phyloP scores from a whole-genome alignment of 345 rosid genomes.

The Erucastrum elatum region DNA sequence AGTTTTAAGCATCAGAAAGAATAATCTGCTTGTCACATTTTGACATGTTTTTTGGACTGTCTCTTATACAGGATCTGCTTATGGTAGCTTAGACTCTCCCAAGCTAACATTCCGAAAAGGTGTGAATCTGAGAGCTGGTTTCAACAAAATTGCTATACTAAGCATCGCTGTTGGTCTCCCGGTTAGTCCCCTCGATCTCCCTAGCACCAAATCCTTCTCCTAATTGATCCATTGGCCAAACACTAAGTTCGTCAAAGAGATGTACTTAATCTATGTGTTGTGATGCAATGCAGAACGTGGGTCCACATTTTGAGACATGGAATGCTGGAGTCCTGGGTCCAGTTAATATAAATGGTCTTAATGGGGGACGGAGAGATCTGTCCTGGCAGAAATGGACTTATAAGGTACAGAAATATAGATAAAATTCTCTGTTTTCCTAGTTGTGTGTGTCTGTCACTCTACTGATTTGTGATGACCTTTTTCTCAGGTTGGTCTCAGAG shows the following conservation, averaged over 20 bases:
- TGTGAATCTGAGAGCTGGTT: conserved; percentile 79
- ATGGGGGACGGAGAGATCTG: conserved; percentile 78
- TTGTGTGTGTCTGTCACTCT: neutral
- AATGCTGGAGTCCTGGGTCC: conserved; percentile 97
- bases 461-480: neutral
- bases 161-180: conserved; percentile 98
- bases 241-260: neutral
- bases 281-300: conserved; percentile 70
- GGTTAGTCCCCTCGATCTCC: conserved; percentile 49
- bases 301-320: conserved; percentile 98
- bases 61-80: conserved; percentile 65
- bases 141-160: conserved; percentile 76
- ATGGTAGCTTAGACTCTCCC: conserved; percentile 90
- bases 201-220: conserved; percentile 5
- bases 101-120: conserved; percentile 71
- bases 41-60: conserved; percentile 19
- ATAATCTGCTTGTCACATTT: neutral
- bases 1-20: conserved; percentile 11
- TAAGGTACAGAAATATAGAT: conserved; percentile 52
- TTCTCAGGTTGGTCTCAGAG: conserved; percentile 87
- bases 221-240: neutral
- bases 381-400: conserved; percentile 99
- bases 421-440: neutral
- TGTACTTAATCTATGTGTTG: conserved; percentile 21
- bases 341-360: conserved; percentile 69